Conservation (phyloP, 2,329 filamentous ascomycete species). For the Fusarium austroafricanum region DNA sequence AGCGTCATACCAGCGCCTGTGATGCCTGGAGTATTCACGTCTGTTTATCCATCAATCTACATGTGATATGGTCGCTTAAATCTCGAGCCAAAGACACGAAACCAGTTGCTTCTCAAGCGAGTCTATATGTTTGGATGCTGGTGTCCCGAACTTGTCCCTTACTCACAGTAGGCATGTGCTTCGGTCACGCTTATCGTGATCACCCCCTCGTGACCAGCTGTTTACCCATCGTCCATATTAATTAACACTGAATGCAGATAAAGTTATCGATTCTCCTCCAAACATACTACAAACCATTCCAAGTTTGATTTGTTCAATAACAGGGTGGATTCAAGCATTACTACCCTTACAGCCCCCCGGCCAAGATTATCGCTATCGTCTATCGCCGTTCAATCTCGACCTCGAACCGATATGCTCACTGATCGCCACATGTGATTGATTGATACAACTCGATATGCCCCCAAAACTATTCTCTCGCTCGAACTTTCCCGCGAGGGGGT, state of each 20-base stretch:
- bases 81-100: not conserved
- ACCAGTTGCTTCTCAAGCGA: not conserved
- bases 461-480: constrained; percentile 62
- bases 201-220: constrained; percentile 38
- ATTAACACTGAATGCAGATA: constrained; percentile 2
- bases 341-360: not conserved
- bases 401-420: constrained; percentile 32
- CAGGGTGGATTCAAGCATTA: not conserved
- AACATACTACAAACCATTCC: not conserved
- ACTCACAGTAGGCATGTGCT: constrained; percentile 35
- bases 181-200: constrained; percentile 44
- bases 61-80: not conserved
- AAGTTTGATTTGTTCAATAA: not conserved
- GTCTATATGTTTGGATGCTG: not conserved
- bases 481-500: constrained; percentile 42
- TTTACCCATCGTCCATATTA: constrained; percentile 7
- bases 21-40: constrained; percentile 39
- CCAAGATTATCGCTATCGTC: not conserved
- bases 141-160: not conserved
- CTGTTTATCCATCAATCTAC: constrained; percentile 14
- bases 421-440: constrained; percentile 15
- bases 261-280: not conserved
- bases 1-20: constrained; percentile 44
- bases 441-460: constrained; percentile 52
- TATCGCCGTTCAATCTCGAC: not conserved